These are phyloP conservation scores for Neonectria sp. DNA, from an alignment of 2,329 filamentous ascomycete species.

Conservation along the genomic window DNA sequence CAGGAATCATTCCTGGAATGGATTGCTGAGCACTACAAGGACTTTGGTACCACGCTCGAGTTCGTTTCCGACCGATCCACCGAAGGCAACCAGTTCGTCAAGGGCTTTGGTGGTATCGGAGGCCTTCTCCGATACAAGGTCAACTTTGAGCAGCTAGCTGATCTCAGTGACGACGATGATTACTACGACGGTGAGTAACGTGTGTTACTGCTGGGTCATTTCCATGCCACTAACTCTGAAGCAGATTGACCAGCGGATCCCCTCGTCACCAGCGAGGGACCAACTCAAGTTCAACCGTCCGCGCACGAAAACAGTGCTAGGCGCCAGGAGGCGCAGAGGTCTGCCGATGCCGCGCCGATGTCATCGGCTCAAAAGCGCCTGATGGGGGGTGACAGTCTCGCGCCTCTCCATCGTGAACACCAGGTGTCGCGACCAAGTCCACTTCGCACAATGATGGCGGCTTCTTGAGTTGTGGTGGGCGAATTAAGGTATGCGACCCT, in stretches of 20 bases:
- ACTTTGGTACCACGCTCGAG: slow-evolving; percentile 95
- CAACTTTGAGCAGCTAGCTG: slow-evolving; percentile 99
- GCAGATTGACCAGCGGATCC: slow-evolving; percentile 90
- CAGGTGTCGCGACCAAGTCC: slow-evolving; percentile 75
- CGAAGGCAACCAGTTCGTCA: slow-evolving; percentile 99
- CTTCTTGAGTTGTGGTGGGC: slow-evolving; percentile 65
- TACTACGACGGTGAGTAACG: slow-evolving; percentile 79
- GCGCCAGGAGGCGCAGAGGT: slow-evolving; percentile 58
- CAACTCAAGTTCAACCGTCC: slow-evolving; percentile 73
- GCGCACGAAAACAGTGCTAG: slow-evolving; percentile 60
- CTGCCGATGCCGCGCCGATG: slow-evolving; percentile 62
- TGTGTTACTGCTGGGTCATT: background rate
- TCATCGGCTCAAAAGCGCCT: slow-evolving; percentile 63
- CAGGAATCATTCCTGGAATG: slow-evolving; percentile 98
- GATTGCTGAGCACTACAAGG: slow-evolving; percentile 98
- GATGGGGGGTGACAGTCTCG: slow-evolving; percentile 63
- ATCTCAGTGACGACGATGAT: slow-evolving; percentile 93
- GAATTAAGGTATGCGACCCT: slow-evolving; percentile 49
- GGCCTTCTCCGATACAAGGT: slow-evolving; percentile 99
- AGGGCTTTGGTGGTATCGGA: slow-evolving; percentile 98
- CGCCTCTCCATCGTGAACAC: slow-evolving; percentile 60
- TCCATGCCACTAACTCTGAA: slow-evolving; percentile 26
- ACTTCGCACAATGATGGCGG: slow-evolving; percentile 78
- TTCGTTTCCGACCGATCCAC: slow-evolving; percentile 98
- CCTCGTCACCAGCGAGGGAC: slow-evolving; percentile 91